A percentile compares a stretch with the other conserved stretches of the same genome.
Conservation (phyloP, 2,329 filamentous ascomycete genomes). For the Macrophomina phaseolina region DNA sequence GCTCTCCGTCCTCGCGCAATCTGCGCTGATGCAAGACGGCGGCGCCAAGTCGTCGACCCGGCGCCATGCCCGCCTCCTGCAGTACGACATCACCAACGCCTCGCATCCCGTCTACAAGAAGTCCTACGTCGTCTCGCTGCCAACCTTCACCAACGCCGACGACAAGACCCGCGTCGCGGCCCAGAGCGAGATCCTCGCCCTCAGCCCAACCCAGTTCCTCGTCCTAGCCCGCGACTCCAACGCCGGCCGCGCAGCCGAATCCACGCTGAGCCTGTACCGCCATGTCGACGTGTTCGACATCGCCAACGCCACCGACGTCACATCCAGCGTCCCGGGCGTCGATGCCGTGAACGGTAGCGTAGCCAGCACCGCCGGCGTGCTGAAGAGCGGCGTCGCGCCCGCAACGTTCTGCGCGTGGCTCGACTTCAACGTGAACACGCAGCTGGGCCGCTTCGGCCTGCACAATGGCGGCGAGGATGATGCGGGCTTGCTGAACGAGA, state of each 20-base stretch:
- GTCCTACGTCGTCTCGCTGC: conserved; percentile 71
- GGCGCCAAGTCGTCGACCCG: conserved; percentile 61
- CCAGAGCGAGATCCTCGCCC: conserved; percentile 71
- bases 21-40: conserved; percentile 60
- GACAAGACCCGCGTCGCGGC: conserved; percentile 63
- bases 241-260: conserved; percentile 62
- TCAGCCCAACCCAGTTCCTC: conserved; percentile 69
- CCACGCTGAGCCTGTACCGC: conserved; percentile 65
- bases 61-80: conserved; percentile 65
- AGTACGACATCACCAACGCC: conserved; percentile 64
- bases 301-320: conserved; percentile 65
- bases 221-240: conserved; percentile 68
- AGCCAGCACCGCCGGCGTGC: conserved; percentile 54
- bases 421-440: conserved; percentile 69
- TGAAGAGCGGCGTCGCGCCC: conserved; percentile 61
- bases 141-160: conserved; percentile 58
- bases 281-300: conserved; percentile 74
- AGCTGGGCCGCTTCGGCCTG: conserved; percentile 69
- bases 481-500: conserved; percentile 69
- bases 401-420: conserved; percentile 70
- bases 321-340: conserved; percentile 47
- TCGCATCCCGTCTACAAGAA: conserved; percentile 52
- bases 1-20: conserved; percentile 70
- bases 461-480: conserved; percentile 71
- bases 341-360: conserved; percentile 47